Evolutionary conservation across 2,329 filamentous ascomycete genomes (phyloP).

Genomic region (Neopestalotiopsis sp.): DNA sequence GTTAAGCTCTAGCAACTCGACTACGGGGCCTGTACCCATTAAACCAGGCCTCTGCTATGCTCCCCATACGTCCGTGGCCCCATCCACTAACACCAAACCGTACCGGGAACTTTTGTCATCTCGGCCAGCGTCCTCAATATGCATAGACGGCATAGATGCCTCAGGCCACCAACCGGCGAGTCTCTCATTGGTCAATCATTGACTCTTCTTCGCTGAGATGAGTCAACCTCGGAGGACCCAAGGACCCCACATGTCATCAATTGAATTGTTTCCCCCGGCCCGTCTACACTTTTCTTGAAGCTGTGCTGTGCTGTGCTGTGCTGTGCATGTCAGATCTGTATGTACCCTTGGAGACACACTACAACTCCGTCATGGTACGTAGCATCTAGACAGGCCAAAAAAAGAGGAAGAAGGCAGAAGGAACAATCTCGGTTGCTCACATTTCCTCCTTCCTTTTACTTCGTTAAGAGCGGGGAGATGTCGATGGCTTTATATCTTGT

Average conservation of each 20-base stretch:
- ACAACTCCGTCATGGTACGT: neutral
- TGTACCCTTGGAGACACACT: neutral
- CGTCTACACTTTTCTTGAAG: neutral
- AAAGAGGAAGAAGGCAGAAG: no score
- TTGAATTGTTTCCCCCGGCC: neutral
- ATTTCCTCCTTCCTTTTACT: no score
- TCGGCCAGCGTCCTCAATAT: neutral
- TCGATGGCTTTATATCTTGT: no score
- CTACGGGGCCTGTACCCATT: neutral
- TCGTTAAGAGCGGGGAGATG: no score
- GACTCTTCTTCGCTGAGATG: slow-evolving; percentile 1
- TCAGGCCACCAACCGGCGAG: slow-evolving; percentile 17
- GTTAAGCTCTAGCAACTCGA: neutral
- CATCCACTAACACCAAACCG: slow-evolving; percentile 8
- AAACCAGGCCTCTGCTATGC: neutral
- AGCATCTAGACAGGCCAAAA: no score
- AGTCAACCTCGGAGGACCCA: slow-evolving; percentile 12
- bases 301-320: neutral
- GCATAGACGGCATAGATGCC: slow-evolving; percentile 15
- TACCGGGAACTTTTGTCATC: slow-evolving; percentile 1
- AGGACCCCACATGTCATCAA: slow-evolving; percentile 14
- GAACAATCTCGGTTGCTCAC: no score
- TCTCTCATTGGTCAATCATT: slow-evolving; percentile 16
- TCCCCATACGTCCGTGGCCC: neutral
- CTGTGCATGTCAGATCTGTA: neutral